These are phyloP conservation scores for Hygrophila difformis DNA, from an alignment of 257 asterid genomes.

Conservation along the genomic window DNA sequence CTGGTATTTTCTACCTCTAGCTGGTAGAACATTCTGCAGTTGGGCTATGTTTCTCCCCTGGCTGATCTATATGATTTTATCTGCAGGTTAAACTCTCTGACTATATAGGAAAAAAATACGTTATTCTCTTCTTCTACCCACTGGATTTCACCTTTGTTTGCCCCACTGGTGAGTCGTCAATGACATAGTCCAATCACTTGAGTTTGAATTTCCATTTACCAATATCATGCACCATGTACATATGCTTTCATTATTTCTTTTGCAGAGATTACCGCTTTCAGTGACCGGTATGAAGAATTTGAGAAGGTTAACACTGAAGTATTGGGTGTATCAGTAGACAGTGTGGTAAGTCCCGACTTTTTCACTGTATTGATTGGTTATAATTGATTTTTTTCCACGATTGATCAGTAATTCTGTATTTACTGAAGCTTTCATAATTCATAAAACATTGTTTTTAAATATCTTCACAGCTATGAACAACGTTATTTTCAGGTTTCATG, in stretches of 20 bases:
- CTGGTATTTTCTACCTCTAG: no score
- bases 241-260: slow-evolving; percentile 4
- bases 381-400: background rate
- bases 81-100: slow-evolving; percentile 93
- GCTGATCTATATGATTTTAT: background rate
- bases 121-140: slow-evolving; percentile 42
- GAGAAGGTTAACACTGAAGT: slow-evolving; percentile 35
- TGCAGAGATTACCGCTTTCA: slow-evolving; percentile 85
- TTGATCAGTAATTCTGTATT: background rate
- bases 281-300: slow-evolving; percentile 51
- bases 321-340: slow-evolving; percentile 51
- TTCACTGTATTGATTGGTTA: background rate
- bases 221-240: background rate
- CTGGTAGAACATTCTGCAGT: no score
- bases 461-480: no score
- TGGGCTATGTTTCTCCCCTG: no score
- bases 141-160: slow-evolving; percentile 56
- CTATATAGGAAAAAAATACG: slow-evolving; percentile 88
- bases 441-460: no score
- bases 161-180: slow-evolving; percentile 75
- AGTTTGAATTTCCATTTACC: slow-evolving; percentile 8
- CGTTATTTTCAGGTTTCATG: no score
- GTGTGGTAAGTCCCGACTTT: slow-evolving; percentile 41
- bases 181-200: background rate
- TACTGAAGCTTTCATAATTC: no score